Conservation (phyloP, 768 basidiomycete species). For the Lactarius trivialis region DNA sequence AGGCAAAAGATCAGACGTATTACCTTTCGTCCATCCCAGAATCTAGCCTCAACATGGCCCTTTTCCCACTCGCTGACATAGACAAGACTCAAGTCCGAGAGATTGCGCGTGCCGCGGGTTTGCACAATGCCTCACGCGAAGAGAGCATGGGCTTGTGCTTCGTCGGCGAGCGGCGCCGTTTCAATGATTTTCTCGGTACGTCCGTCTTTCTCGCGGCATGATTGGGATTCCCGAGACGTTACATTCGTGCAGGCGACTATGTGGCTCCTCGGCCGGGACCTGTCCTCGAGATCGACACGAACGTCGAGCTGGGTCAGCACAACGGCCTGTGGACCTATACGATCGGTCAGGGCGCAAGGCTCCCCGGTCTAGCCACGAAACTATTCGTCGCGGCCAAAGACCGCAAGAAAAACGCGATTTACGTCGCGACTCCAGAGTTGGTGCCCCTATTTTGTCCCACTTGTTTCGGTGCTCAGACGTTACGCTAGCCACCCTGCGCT, state of each 20-base stretch:
- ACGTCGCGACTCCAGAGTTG: constrained; percentile 69
- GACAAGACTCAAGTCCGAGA: constrained; percentile 67
- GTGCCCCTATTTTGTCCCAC: background rate
- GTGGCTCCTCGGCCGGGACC: constrained; percentile 61
- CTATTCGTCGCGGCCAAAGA: constrained; percentile 78
- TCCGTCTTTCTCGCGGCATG: constrained; percentile 2
- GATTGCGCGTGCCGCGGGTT: constrained; percentile 51
- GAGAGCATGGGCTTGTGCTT: constrained; percentile 97
- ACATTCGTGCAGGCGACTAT: constrained; percentile 56
- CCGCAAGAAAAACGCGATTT: constrained; percentile 51
- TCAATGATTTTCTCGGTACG: constrained; percentile 68
- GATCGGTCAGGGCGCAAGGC: constrained; percentile 70
- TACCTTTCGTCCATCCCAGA: constrained; percentile 80
- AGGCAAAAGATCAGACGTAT: constrained; percentile 84
- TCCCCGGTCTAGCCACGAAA: constrained; percentile 52
- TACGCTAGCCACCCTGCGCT: constrained; percentile 49
- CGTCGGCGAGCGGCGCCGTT: constrained; percentile 72
- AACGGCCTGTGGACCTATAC: constrained; percentile 80
- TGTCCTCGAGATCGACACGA: constrained; percentile 53
- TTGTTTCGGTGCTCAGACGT: background rate
- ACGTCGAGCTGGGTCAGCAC: constrained; percentile 53
- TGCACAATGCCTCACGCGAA: constrained; percentile 67
- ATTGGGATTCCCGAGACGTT: background rate
- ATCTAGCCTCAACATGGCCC: constrained; percentile 50
- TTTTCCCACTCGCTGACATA: constrained; percentile 71